phyloP scores from a whole-genome alignment of 2,329 filamentous ascomycete genomes.

The Orbilia brochopaga region DNA sequence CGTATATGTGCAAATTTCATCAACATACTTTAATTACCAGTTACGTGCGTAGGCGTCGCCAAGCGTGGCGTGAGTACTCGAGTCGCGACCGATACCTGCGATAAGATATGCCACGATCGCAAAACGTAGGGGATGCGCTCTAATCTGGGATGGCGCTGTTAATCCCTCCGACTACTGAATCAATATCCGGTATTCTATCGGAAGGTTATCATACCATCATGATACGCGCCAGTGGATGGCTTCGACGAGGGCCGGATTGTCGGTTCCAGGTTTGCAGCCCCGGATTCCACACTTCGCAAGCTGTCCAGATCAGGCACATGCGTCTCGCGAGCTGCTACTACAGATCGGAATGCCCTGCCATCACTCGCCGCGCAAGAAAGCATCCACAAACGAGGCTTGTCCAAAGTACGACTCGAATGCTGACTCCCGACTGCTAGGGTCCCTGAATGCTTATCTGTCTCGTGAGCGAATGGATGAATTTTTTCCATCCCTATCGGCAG shows the following conservation, averaged over 20 bases:
- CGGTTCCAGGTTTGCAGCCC: background rate
- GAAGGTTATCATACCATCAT: slow-evolving; percentile 1
- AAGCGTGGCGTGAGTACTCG: no score
- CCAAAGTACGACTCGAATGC: background rate
- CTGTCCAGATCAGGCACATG: background rate
- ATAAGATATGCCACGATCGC: no score
- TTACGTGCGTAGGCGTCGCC: no score
- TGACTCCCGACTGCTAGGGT: background rate
- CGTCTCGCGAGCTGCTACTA: background rate
- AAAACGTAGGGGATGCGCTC: background rate
- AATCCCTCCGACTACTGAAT: background rate
- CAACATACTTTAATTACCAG: no score
- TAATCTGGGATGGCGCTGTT: background rate
- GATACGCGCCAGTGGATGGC: background rate
- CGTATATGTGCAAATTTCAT: no score
- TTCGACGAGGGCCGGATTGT: background rate
- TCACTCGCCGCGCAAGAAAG: background rate
- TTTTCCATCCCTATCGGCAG: slow-evolving; percentile 12
- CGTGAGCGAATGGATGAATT: slow-evolving; percentile 9
- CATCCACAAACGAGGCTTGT: background rate
- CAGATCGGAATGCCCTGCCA: background rate
- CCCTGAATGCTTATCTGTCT: background rate
- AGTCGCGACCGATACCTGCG: no score
- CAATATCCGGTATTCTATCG: background rate
- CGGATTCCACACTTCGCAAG: background rate